Evolutionary conservation across 805 yeast genomes (phyloP).

Genomic region (Candida germanica): DNA sequence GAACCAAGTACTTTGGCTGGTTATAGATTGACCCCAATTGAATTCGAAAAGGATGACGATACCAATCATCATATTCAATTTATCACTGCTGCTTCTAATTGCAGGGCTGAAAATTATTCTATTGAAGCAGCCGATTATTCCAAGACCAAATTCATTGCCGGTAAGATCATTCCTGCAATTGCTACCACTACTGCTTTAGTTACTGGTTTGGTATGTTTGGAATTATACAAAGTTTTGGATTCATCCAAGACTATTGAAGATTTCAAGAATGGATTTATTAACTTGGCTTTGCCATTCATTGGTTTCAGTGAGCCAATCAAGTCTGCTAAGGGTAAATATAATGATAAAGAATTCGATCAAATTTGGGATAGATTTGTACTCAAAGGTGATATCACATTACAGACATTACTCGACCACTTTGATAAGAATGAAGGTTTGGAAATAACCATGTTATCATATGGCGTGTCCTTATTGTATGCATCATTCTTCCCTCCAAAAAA

Average conservation of each 20-base stretch:
- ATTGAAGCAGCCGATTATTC: constrained; percentile 86
- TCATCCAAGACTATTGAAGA: constrained; percentile 56
- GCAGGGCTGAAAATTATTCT: constrained; percentile 88
- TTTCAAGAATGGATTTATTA: constrained; percentile 17
- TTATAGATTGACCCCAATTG: constrained; percentile 82
- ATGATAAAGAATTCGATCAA: constrained; percentile 72
- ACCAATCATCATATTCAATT: constrained; percentile 95
- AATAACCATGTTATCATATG: constrained; percentile 88
- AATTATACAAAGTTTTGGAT: constrained; percentile 91
- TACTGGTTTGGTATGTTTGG: constrained; percentile 90
- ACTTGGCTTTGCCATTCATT: constrained; percentile 73
- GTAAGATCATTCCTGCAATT: constrained; percentile 97
- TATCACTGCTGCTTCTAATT: constrained; percentile 91
- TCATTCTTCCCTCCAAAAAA: constrained; percentile 92
- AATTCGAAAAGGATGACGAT: constrained; percentile 98
- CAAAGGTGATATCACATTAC: constrained; percentile 71
- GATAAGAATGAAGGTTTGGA: constrained; percentile 80
- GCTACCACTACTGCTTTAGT: constrained; percentile 99
- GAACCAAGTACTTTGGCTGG: constrained; percentile 87
- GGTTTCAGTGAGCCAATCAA: constrained; percentile 96
- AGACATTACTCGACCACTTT: constrained; percentile 71
- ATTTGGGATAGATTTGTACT: constrained; percentile 95
- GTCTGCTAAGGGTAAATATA: constrained; percentile 79
- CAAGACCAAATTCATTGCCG: constrained; percentile 95
- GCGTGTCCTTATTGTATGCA: constrained; percentile 86